Percentiles rank a stretch among this genome's conserved stretches.
Evolutionary conservation across 768 basidiomycete genomes (phyloP).

Genomic region (Termitomyces sp.): DNA sequence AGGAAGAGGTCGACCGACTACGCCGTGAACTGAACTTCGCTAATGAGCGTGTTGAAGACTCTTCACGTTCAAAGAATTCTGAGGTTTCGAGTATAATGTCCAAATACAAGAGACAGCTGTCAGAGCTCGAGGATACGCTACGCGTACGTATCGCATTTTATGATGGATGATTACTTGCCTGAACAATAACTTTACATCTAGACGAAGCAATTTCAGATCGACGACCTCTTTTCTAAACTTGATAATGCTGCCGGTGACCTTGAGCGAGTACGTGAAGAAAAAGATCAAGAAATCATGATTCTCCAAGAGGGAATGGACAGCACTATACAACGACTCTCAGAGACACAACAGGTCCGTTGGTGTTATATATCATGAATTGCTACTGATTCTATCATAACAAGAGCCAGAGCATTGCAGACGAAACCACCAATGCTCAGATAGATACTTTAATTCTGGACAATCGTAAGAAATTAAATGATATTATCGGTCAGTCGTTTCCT

Average conservation of each 20-base stretch:
- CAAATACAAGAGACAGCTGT: conserved; percentile 94
- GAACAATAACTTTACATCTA: conserved; percentile 22
- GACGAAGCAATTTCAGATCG: conserved; percentile 96
- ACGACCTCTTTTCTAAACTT: conserved; percentile 81
- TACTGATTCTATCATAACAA: conserved; percentile 28
- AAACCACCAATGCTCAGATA: conserved; percentile 94
- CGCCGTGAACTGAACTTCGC: conserved; percentile 92
- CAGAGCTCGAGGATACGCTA: conserved; percentile 94
- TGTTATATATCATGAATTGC: not conserved
- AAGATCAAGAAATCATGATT: conserved; percentile 94
- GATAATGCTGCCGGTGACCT: conserved; percentile 70
- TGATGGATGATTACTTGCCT: not conserved
- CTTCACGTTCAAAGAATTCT: conserved; percentile 83
- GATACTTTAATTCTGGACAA: conserved; percentile 95
- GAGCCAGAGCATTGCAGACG: conserved; percentile 81
- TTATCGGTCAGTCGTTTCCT: conserved; percentile 63
- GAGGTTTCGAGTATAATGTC: conserved; percentile 84
- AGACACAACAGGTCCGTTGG: conserved; percentile 70
- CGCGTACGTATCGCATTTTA: conserved; percentile 46
- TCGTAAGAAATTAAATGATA: conserved; percentile 95
- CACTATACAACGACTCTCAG: conserved; percentile 82
- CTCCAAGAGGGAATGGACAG: conserved; percentile 94
- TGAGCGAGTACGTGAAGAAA: conserved; percentile 86
- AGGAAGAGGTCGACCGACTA: conserved; percentile 90
- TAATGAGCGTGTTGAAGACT: conserved; percentile 97